phyloP scores from a whole-genome alignment of 805 yeast species.

The Saturnispora zaruensis region DNA sequence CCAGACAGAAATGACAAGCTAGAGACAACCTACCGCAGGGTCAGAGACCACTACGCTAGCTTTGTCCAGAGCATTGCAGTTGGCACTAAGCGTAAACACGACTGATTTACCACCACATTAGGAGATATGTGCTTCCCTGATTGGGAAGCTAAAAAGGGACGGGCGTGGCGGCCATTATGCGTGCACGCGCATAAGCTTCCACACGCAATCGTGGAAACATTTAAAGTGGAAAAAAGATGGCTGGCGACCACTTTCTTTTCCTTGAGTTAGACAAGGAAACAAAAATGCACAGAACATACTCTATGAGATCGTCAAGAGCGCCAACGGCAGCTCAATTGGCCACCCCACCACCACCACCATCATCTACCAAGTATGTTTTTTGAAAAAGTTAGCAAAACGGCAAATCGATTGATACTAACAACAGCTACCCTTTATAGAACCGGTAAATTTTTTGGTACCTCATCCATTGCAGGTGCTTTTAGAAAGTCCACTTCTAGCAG shows the following conservation, averaged over 20 bases:
- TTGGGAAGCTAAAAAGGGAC: background rate
- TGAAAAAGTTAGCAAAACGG: background rate
- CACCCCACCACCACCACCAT: conserved; percentile 88
- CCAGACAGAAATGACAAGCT: conserved; percentile 33
- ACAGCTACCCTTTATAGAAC: conserved; percentile 25
- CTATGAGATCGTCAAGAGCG: conserved; percentile 89
- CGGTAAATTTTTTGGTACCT: conserved; percentile 63
- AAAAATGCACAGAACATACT: conserved; percentile 94
- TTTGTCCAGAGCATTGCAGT: conserved; percentile 22
- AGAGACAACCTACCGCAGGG: conserved; percentile 52
- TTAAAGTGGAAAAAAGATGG: conserved; percentile 4
- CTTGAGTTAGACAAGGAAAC: background rate
- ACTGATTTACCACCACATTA: background rate
- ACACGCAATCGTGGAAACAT: conserved; percentile 1
- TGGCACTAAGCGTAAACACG: conserved; percentile 2
- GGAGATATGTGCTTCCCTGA: background rate
- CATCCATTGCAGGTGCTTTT: conserved; percentile 58
- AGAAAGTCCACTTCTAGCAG: conserved; percentile 85
- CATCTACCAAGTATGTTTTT: conserved; percentile 51
- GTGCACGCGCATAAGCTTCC: background rate
- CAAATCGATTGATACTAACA: conserved; percentile 1
- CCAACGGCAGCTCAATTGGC: conserved; percentile 98
- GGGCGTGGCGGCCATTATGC: background rate
- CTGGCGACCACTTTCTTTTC: conserved; percentile 3
- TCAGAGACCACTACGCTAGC: conserved; percentile 57